Percentiles rank a stretch among this genome's conserved stretches.
Evolutionary conservation across 2,329 filamentous ascomycete genomes (phyloP).

Genomic region (Fusarium drepaniforme): DNA sequence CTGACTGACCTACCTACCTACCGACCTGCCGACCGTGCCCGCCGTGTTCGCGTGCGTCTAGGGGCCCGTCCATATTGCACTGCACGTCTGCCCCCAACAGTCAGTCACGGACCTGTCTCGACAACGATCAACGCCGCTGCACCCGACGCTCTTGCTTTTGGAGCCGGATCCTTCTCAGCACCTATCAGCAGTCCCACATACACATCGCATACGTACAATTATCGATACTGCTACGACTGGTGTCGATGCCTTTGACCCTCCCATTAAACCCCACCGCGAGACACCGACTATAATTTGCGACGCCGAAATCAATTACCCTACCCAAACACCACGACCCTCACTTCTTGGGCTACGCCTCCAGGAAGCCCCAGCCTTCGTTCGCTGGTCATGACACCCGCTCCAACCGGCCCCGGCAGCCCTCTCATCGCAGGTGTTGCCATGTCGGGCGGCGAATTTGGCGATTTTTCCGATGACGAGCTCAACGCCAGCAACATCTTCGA

Average conservation of each 20-base stretch:
- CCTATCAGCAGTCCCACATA: background rate
- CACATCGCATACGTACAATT: background rate
- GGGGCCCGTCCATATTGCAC: conserved; percentile 41
- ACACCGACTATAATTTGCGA: conserved; percentile 40
- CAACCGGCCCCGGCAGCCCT: conserved; percentile 51
- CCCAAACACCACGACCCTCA: conserved; percentile 20
- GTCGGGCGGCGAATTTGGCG: conserved; percentile 52
- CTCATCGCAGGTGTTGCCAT: conserved; percentile 54
- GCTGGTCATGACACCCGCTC: conserved; percentile 53
- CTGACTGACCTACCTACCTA: conserved; percentile 31
- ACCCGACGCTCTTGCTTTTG: conserved; percentile 22
- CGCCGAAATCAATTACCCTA: conserved; percentile 38
- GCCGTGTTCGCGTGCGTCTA: conserved; percentile 44
- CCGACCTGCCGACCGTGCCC: conserved; percentile 36
- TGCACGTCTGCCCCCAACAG: conserved; percentile 42
- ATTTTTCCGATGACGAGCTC: conserved; percentile 54
- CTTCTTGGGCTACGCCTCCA: conserved; percentile 23
- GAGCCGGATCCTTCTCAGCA: conserved; percentile 21
- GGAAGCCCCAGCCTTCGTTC: conserved; percentile 34
- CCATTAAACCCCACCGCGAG: conserved; percentile 33
- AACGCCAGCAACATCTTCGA: conserved; percentile 50
- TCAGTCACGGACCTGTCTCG: conserved; percentile 34
- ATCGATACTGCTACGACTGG: conserved; percentile 8
- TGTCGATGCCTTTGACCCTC: conserved; percentile 37
- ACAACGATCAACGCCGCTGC: conserved; percentile 33